Base-by-base conservation (phyloP, 768 basidiomycete species). In the Trametes villosa region DNA sequence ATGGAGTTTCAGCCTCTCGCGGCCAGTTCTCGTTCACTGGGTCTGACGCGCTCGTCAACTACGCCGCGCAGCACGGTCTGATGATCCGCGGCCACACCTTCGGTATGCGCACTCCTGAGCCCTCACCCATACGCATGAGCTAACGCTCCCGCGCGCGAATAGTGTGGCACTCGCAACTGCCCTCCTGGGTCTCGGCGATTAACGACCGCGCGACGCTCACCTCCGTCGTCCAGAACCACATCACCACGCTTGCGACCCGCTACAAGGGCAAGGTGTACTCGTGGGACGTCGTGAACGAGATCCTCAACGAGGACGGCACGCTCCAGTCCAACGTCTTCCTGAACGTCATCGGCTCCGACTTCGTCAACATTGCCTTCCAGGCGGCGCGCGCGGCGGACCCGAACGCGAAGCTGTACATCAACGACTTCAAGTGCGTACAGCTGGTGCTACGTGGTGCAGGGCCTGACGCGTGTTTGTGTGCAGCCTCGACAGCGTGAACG, bases 221-320 rank as follows among this genome's bases (percentile, higher is more conserved):
- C 8, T 69, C 68, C 27, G 72, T 75, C 58, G 65, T 77, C 57
- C 67, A 74, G 60, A 74, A 71, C 61, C 76, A 77, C 65, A 74
- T 77, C 53, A 57, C 68, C 31, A 72, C 58, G 49, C 64, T 75
- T 40, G 71, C 69, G 9, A 72, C 71, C 18, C 72, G 70, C 15
- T 76, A 72, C 67, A 71, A 69, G 64, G 75, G 74, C 59, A 68
- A 75, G 51, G 69, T 67, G 42, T 59, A 67, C 53, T 68, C 74
- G 68, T 73, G 80, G 81, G 62, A 68, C 41, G 60, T 68, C 45
- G 57, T 70, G 47, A 72, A 69, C 64, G 82, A 83, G 69, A 80
- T 80, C 54, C 75, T 84, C 68, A 82, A 82, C 70, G 82, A 83
- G 59, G 78, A 82, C 64, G 81, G 82, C 44, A 75, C 74, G 51